A percentile compares a stretch with the other conserved stretches of the same genome.
phyloP scores from a whole-genome alignment of 2,329 filamentous ascomycete species.

The Nothophoma quercina region DNA sequence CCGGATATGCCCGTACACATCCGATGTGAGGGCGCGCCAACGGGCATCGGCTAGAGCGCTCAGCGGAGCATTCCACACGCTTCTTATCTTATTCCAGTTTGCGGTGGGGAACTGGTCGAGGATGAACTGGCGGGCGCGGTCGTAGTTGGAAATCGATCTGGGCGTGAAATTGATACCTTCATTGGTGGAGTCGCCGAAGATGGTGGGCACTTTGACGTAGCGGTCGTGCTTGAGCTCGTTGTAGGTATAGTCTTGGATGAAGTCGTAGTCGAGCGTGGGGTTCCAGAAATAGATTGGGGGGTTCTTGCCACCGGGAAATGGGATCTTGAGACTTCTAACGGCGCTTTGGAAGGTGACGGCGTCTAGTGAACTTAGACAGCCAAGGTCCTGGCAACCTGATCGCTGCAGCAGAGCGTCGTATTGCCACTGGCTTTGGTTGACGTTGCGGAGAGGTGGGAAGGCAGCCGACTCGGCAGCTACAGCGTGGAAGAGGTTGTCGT shows the following conservation, averaged over 20 bases:
- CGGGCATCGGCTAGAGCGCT: slow-evolving; percentile 29
- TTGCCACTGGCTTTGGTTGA: slow-evolving; percentile 52
- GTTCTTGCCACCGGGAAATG: slow-evolving; percentile 48
- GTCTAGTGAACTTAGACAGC: slow-evolving; percentile 50
- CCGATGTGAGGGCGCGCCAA: slow-evolving; percentile 50
- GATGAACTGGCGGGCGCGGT: slow-evolving; percentile 48
- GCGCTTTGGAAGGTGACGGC: slow-evolving; percentile 50
- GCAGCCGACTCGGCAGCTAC: slow-evolving; percentile 45
- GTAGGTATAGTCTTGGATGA: slow-evolving; percentile 52
- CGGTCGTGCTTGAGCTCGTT: slow-evolving; percentile 46
- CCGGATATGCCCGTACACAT: slow-evolving; percentile 58
- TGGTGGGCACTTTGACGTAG: slow-evolving; percentile 52
- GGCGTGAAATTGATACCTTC: slow-evolving; percentile 53
- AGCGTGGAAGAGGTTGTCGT: slow-evolving; percentile 48
- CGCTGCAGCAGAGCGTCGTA: slow-evolving; percentile 49
- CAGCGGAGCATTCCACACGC: slow-evolving; percentile 39
- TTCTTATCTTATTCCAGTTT: slow-evolving; percentile 37
- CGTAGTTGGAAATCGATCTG: slow-evolving; percentile 42
- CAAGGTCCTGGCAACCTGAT: slow-evolving; percentile 48
- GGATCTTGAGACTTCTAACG: slow-evolving; percentile 41
- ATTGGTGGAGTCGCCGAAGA: slow-evolving; percentile 56
- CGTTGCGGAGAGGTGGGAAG: slow-evolving; percentile 50
- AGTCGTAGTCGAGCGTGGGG: slow-evolving; percentile 53
- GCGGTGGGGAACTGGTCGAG: slow-evolving; percentile 50
- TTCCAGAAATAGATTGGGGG: slow-evolving; percentile 52